A percentile compares a stretch with the other conserved stretches of the same genome.
These are phyloP conservation scores for Wallacemonas sp. DNA, from an alignment of 208 protist species.

Conservation along the genomic window DNA sequence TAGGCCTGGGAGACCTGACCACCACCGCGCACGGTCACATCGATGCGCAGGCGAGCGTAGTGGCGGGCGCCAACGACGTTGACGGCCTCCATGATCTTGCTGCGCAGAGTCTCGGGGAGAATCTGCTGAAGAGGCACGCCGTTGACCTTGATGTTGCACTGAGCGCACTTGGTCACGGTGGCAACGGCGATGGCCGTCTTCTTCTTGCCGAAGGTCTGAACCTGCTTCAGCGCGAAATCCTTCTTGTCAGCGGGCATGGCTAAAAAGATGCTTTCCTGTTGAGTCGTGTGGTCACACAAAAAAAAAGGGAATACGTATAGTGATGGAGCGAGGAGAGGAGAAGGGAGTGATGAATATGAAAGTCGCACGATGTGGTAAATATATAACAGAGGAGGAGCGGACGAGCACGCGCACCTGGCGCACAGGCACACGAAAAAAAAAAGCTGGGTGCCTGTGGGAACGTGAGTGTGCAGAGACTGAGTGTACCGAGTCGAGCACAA, in stretches of 20 bases:
- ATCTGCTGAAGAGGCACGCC: conserved; percentile 97
- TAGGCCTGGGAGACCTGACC: conserved; percentile 99
- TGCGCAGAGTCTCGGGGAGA: conserved; percentile 96
- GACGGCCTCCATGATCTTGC: conserved; percentile 98
- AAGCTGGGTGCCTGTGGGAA: no score
- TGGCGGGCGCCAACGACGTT: conserved; percentile 95
- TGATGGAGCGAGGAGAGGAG: neutral
- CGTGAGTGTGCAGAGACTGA: no score
- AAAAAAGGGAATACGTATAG: conserved; percentile 17
- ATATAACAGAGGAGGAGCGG: no score
- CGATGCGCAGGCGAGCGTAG: conserved; percentile 97
- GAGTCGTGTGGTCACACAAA: conserved; percentile 17
- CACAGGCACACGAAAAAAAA: no score
- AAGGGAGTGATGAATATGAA: neutral
- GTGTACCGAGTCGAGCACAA: no score
- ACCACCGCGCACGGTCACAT: conserved; percentile 97
- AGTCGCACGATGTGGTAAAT: no score
- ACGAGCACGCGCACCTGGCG: no score
- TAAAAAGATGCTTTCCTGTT: conserved; percentile 13
- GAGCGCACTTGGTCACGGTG: conserved; percentile 94
- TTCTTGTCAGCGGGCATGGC: conserved; percentile 80
- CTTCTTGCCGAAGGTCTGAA: conserved; percentile 96
- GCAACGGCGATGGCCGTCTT: conserved; percentile 99
- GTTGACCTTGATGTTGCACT: conserved; percentile 99
- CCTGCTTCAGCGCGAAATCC: conserved; percentile 80